Percentiles rank a stretch among this genome's conserved stretches.
phyloP scores from a whole-genome alignment of 352 stramenopile species.

The Globisporangium ultimum region DNA sequence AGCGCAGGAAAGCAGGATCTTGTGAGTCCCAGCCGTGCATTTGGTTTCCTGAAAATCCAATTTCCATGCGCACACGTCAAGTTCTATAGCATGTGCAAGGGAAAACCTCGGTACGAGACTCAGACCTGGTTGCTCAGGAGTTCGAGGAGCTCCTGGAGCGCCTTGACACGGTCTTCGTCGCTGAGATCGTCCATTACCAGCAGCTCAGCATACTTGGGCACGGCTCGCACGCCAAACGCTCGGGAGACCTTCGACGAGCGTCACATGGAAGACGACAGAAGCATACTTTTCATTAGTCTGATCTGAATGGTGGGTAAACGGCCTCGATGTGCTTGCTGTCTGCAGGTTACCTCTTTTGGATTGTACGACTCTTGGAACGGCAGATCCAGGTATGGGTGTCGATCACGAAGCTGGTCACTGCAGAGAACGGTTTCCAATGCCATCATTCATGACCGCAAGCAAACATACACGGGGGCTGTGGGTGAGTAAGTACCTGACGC shows the following conservation, averaged over 20 bases:
- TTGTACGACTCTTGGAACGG: constrained; percentile 58
- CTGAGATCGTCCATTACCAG: constrained; percentile 49
- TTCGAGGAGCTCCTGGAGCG: constrained; percentile 46
- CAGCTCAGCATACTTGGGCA: constrained; percentile 62
- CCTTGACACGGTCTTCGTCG: constrained; percentile 46
- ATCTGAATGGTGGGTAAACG: neutral
- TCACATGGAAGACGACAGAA: neutral
- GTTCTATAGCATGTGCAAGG: too few species aligned
- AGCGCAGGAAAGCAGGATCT: constrained; percentile 52
- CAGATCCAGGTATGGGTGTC: constrained; percentile 53
- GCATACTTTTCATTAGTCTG: neutral
- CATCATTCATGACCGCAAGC: neutral
- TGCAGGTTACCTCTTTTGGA: constrained; percentile 32
- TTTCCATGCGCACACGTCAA: neutral
- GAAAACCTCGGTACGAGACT: neutral
- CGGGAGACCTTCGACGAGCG: constrained; percentile 35
- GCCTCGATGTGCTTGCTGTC: neutral
- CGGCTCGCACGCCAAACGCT: constrained; percentile 45
- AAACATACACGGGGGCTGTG: neutral
- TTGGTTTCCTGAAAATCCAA: constrained; percentile 36
- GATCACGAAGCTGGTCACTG: constrained; percentile 59
- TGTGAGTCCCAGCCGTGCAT: constrained; percentile 38
- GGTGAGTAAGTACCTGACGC: constrained; percentile 53
- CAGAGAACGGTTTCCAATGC: neutral
- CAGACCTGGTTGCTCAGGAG: constrained; percentile 51